Evolutionary conservation across 2,329 filamentous ascomycete genomes (phyloP), one percentile per base, ranked within the genome.

Genomic region (Chaetomium sp.): DNA sequence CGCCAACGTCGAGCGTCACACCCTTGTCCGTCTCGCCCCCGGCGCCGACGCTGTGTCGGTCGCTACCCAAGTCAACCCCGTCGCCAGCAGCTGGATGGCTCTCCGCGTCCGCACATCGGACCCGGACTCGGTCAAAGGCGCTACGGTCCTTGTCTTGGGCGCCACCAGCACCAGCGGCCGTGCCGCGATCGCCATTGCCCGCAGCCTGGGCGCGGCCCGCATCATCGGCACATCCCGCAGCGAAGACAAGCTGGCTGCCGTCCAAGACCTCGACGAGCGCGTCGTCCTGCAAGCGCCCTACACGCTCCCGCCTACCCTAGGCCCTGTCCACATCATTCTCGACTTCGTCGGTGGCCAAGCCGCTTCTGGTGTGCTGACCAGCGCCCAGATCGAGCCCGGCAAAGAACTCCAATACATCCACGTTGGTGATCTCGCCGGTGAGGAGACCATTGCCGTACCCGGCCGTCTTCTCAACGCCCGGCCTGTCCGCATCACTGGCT

Each of bases 331-430:
- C 50, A 56, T 56, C 36, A 38, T 56, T 4, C 42, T 56, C 27
- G 54, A 56, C 33, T 56, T 53, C 34, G 54, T 56, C 9, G 54
- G 54, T 14, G 54, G 54, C 10, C 45, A 36, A 10, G 45, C 54
- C 3, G 54, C 54, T 2, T 38, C 35, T 8, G 54, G 45, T n/a
- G 41, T 52, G n/a, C 45, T 56, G 40, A 35, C 40, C 11, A 4
- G 49, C 2, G 54, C 50, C n/a, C 27, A 56, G 50, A 9, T 14
- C 4, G 50, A 49, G 40, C 50, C 50, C 12, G 54, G 54, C 34
- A 56, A 50, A 46, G 50, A 56, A 4, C 6, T 56, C 34, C 54
- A 56, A 46, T 56, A 56, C 54, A 56, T 56, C 36, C 54, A 56
- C 41, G 40, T 56, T 14, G 54, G 54, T 40, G 54, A 56, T 12